These are phyloP conservation scores for Vickermania ingenoplastis DNA, from an alignment of 208 protist species.

Conservation along the genomic window DNA sequence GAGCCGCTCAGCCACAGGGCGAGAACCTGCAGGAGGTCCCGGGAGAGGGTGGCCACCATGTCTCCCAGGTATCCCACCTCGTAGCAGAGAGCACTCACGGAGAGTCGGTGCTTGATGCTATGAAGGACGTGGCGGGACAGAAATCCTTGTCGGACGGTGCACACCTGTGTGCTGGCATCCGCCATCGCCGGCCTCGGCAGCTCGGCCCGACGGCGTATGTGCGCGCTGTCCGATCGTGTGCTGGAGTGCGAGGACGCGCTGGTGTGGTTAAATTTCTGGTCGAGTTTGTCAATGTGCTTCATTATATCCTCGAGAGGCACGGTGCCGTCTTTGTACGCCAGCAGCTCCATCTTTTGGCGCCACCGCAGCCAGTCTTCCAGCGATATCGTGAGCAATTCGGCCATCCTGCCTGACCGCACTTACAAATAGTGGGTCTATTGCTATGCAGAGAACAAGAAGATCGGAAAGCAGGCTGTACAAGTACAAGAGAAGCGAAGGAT, in stretches of 20 bases:
- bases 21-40: conserved; percentile 2
- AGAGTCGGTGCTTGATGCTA: conserved; percentile 6
- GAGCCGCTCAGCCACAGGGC: background rate
- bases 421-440: no score
- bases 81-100: conserved; percentile 1
- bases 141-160: conserved; percentile 18
- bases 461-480: no score
- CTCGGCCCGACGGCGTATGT: no score
- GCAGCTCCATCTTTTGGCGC: background rate
- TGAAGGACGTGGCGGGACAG: conserved; percentile 29
- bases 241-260: background rate
- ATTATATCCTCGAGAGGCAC: background rate
- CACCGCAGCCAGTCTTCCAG: background rate
- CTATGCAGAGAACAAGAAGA: no score
- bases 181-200: background rate
- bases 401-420: no score
- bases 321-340: background rate
- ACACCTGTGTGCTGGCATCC: conserved; percentile 27
- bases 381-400: background rate
- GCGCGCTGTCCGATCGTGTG: background rate
- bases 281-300: background rate
- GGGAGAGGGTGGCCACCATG: background rate
- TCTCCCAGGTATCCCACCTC: conserved; percentile 9
- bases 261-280: background rate
- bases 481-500: no score